Evolutionary conservation across 768 basidiomycete genomes (phyloP), one percentile per base, ranked within the genome.

Genomic region (Botryobasidium botryosum): DNA sequence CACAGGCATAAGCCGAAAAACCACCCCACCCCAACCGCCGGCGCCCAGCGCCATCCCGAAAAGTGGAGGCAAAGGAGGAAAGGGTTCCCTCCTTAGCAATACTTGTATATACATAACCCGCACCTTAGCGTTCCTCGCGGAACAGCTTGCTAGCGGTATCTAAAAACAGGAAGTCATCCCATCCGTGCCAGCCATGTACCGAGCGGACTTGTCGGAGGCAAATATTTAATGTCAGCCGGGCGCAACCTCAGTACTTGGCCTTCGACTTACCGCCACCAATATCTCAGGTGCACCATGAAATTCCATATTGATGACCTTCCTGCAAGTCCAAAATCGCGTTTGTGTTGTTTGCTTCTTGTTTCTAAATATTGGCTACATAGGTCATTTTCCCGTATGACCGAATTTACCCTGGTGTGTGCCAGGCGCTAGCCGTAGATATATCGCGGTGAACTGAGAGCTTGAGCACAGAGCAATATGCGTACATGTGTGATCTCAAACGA

Each of bases 401-500:
- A 57, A 87, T 97, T 56, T 97, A 94, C 61, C 90, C 90, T 58
- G 90, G 90, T 84, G 51, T 50, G 71, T 57, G 18, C 27, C 13
- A 8, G n/a, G 25, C 2, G 13, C 3, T 10, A 20, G 33, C 18
- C 3, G 17, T 18, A n/a, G 51, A 21, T 15, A 21, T 49, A 21
- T 5, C 43, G 10, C 21, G 21, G 35, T 20, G 20, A 27, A 21
- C 35, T 31, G 40, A 40, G 53, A 27, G 55, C 43, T 31, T 31
- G 35, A 43, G 26, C 15, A 35, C 56, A 88, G 94, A 97, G 58
- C 94, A 97, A 77, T 97, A 91, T 77, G 78, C 85, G 32, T 99
- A 99, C 59, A 97, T 99, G 90, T 88, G 87, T 62, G 94, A 99
- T 63, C 71, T 99, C 51, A 99, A 99, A 63, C 70, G 86, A 54